Conservation (phyloP, 371 early-diverging fungal genomes). For the Synchytrium microbalum region DNA sequence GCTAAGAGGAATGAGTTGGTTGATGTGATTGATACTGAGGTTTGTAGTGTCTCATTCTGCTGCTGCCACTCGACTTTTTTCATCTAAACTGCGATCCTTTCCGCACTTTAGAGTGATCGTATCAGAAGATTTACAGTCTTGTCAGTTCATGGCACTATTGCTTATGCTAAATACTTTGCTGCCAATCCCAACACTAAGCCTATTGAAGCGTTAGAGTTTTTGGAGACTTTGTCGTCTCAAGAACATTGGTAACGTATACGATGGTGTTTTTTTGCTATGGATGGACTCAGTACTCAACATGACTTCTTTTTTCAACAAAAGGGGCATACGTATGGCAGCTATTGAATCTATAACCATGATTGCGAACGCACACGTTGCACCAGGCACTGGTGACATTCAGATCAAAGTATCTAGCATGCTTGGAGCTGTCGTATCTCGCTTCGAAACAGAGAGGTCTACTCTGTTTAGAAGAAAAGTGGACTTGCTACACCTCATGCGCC, state of each 20-base stretch:
- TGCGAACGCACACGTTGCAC: slow-evolving; percentile 26
- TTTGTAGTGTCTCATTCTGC: not conserved
- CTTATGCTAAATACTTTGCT: slow-evolving; percentile 27
- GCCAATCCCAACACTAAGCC: slow-evolving; percentile 4
- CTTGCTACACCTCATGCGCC: slow-evolving; percentile 27
- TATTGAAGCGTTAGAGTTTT: slow-evolving; percentile 25
- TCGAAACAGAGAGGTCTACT: slow-evolving; percentile 16
- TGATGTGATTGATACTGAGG: slow-evolving; percentile 34
- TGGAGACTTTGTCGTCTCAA: slow-evolving; percentile 32
- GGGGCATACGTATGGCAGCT: slow-evolving; percentile 36
- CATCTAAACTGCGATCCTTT: not conserved
- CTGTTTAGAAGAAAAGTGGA: slow-evolving; percentile 41
- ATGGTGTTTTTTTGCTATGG: not conserved
- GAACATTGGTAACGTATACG: slow-evolving; percentile 29
- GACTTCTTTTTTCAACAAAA: not conserved
- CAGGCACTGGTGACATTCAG: slow-evolving; percentile 1
- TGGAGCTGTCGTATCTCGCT: slow-evolving; percentile 15
- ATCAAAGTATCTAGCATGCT: slow-evolving; percentile 12
- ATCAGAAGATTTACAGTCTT: slow-evolving; percentile 34
- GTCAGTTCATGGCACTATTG: slow-evolving; percentile 32
- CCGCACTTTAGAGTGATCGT: slow-evolving; percentile 30
- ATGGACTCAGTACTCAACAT: not conserved
- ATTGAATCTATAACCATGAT: slow-evolving; percentile 32
- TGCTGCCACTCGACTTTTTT: slow-evolving; percentile 1
- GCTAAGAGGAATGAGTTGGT: slow-evolving; percentile 32